Evolutionary conservation across 768 basidiomycete genomes (phyloP).

Genomic region (Galerina sulciceps): DNA sequence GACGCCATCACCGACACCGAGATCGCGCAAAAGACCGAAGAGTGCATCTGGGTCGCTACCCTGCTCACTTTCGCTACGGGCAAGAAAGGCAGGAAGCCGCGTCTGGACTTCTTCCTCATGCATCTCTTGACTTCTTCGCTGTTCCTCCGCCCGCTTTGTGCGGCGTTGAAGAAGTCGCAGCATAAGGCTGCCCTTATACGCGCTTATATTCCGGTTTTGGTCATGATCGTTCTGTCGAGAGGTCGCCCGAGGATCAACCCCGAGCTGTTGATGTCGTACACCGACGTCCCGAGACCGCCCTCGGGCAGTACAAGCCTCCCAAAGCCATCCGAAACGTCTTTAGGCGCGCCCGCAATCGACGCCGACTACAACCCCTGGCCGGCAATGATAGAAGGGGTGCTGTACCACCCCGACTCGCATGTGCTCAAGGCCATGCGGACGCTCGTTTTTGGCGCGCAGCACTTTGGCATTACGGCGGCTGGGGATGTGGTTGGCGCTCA

Average conservation of each 20-base stretch:
- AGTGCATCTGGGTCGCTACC: conserved; percentile 51
- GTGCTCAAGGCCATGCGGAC: conserved; percentile 53
- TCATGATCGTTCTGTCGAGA: conserved; percentile 36
- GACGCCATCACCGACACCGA: conserved; percentile 33
- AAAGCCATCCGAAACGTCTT: conserved; percentile 21
- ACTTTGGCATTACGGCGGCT: conserved; percentile 45
- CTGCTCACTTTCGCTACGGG: conserved; percentile 53
- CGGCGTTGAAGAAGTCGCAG: conserved; percentile 31
- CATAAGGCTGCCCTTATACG: conserved; percentile 52
- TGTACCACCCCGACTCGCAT: conserved; percentile 59
- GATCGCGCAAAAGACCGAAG: conserved; percentile 48
- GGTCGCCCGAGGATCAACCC: conserved; percentile 59
- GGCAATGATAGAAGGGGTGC: conserved; percentile 43
- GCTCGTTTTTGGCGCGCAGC: conserved; percentile 49
- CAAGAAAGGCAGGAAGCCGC: conserved; percentile 47
- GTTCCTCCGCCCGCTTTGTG: conserved; percentile 49
- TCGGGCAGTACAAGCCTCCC: conserved; percentile 1
- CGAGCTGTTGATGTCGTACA: conserved; percentile 49
- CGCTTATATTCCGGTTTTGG: conserved; percentile 40
- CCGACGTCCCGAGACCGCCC: conserved; percentile 44
- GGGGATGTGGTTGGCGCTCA: conserved; percentile 48
- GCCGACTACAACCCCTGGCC: conserved; percentile 57
- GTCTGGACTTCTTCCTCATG: conserved; percentile 65
- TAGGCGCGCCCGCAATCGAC: conserved; percentile 39
- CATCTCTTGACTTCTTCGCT: conserved; percentile 57